Conservation (phyloP, 2,329 filamentous ascomycete genomes). For the Neofusicoccum cordaticola region DNA sequence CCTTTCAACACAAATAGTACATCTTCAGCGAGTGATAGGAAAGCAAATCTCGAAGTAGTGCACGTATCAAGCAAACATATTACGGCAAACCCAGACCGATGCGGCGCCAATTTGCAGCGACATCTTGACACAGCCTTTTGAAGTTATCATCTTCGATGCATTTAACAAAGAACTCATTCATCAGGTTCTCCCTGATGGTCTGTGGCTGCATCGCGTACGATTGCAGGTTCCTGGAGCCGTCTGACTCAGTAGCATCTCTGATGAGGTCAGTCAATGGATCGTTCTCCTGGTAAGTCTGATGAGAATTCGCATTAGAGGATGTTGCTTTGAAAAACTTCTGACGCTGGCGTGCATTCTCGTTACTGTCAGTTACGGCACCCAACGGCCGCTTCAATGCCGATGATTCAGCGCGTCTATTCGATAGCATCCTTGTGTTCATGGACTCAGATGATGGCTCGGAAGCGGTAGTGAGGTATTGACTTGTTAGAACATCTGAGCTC, state of each 20-base stretch:
- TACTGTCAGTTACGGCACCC: background rate
- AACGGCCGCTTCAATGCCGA: background rate
- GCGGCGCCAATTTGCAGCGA: slow-evolving; percentile 49
- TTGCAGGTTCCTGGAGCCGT: background rate
- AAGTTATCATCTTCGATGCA: slow-evolving; percentile 51
- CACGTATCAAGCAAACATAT: too few species aligned
- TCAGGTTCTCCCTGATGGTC: slow-evolving; percentile 39
- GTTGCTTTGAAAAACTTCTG: background rate
- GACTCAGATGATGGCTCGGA: background rate
- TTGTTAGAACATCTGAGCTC: background rate
- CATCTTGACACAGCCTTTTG: slow-evolving; percentile 50
- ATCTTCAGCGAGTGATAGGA: too few species aligned
- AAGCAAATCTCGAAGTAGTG: too few species aligned
- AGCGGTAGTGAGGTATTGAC: background rate
- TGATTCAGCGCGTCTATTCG: background rate
- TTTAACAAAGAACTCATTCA: slow-evolving; percentile 53
- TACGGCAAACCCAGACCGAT: slow-evolving; percentile 38
- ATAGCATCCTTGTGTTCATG: background rate
- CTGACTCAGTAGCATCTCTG: background rate
- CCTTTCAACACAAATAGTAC: too few species aligned
- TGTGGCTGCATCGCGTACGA: slow-evolving; percentile 39
- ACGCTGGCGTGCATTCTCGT: background rate
- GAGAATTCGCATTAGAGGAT: too few species aligned
- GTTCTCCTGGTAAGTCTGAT: background rate
- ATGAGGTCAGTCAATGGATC: background rate